These are phyloP conservation scores for Beauveria brongniartii DNA, from an alignment of 2,329 filamentous ascomycete genomes.

Conservation along the genomic window DNA sequence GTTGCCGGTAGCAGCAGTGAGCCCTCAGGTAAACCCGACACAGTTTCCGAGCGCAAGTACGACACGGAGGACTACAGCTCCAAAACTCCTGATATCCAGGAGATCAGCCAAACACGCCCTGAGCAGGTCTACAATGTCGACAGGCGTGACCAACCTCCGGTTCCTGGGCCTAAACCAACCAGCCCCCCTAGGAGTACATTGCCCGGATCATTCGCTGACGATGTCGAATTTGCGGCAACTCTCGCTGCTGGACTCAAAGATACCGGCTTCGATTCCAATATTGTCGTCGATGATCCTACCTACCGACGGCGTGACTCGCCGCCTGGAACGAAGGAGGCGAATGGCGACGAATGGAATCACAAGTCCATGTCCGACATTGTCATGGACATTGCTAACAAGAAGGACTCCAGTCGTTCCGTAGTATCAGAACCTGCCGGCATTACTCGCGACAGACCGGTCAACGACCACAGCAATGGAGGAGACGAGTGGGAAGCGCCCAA, in stretches of 20 bases:
- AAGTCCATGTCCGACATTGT: constrained; percentile 42
- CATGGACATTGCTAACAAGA: constrained; percentile 32
- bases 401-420: constrained; percentile 16
- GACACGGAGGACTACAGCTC: constrained; percentile 14
- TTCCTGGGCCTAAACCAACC: constrained; percentile 49
- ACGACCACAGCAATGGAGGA: constrained; percentile 14
- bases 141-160: constrained; percentile 36
- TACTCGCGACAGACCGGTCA: constrained; percentile 33
- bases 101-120: constrained; percentile 15
- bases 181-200: constrained; percentile 42
- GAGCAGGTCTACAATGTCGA: constrained; percentile 27
- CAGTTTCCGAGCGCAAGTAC: constrained; percentile 13
- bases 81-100: constrained; percentile 13
- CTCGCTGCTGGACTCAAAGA: constrained; percentile 60
- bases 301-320: constrained; percentile 59
- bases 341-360: constrained; percentile 35
- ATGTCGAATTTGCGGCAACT: constrained; percentile 61
- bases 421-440: constrained; percentile 34
- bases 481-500: constrained; percentile 20
- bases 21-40: constrained; percentile 26
- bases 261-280: constrained; percentile 63
- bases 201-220: constrained; percentile 58
- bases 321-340: constrained; percentile 46
- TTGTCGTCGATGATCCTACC: constrained; percentile 57
- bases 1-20: constrained; percentile 35